phyloP scores from a whole-genome alignment of 768 basidiomycete species.

The Naganishia kalamii region DNA sequence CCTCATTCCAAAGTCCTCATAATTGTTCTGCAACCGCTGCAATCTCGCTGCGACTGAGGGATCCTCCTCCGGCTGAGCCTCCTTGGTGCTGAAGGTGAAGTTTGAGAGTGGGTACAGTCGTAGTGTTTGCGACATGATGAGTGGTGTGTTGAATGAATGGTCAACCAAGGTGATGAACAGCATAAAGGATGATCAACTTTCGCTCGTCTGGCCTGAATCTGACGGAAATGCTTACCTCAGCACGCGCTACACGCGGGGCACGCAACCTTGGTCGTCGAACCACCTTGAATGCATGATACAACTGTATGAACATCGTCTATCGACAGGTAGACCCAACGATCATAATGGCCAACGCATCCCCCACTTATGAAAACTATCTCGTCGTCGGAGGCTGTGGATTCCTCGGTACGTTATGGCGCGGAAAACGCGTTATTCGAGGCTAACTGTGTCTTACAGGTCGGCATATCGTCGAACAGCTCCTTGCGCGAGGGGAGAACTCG shows the following conservation, averaged over 20 bases:
- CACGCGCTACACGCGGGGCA: too few species aligned
- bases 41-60: conserved; percentile 90
- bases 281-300: too few species aligned
- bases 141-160: background rate
- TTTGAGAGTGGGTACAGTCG: conserved; percentile 24
- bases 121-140: conserved; percentile 5
- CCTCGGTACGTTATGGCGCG: conserved; percentile 24
- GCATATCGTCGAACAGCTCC: conserved; percentile 79
- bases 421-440: background rate
- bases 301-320: too few species aligned
- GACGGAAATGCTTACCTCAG: too few species aligned
- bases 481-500: conserved; percentile 63
- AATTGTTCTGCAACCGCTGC: conserved; percentile 89
- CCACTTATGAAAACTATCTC: conserved; percentile 61
- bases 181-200: background rate
- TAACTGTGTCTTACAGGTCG: conserved; percentile 49
- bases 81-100: conserved; percentile 63
- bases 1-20: conserved; percentile 76
- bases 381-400: conserved; percentile 78
- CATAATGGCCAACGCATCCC: conserved; percentile 20
- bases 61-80: conserved; percentile 94
- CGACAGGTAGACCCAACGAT: background rate
- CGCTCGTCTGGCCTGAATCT: too few species aligned
- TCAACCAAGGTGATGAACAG: background rate
- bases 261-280: too few species aligned